phyloP scores from a whole-genome alignment of 139 green algal genomes.

The Chlamydomonas applanata region DNA sequence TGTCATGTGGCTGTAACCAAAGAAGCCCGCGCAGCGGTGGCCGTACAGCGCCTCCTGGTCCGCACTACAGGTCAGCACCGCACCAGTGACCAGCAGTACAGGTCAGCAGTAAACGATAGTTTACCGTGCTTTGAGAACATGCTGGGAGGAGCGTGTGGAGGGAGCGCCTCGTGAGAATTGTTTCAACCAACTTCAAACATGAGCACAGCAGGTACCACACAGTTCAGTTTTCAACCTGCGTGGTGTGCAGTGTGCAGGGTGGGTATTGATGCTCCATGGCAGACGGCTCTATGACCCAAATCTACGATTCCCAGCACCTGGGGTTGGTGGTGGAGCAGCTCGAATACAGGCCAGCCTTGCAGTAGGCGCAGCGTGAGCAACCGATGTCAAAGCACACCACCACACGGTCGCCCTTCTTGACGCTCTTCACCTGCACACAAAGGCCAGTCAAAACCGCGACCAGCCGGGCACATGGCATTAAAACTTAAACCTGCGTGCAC shows the following conservation, averaged over 20 bases:
- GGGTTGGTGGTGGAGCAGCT: conserved; percentile 60
- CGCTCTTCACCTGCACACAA: conserved; percentile 9
- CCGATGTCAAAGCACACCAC: conserved; percentile 72
- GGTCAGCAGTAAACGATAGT: no score
- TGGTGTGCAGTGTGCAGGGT: no score
- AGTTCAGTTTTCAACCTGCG: no score
- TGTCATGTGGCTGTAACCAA: conserved; percentile 59
- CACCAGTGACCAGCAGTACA: not conserved
- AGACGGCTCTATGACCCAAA: not conserved
- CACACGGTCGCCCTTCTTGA: conserved; percentile 58
- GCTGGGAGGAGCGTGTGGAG: no score
- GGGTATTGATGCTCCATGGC: conserved; percentile 17
- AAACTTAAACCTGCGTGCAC: no score
- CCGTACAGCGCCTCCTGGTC: conserved; percentile 50
- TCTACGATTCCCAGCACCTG: conserved; percentile 15
- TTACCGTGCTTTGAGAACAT: no score
- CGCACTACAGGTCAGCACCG: conserved; percentile 1
- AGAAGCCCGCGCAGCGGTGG: conserved; percentile 28
- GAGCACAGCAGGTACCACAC: no score
- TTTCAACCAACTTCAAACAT: no score
- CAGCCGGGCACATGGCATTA: no score
- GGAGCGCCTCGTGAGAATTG: no score
- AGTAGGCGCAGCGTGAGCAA: conserved; percentile 68
- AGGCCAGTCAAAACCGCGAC: no score
- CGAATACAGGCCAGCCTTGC: conserved; percentile 38